Evolutionary conservation across 148 eudicot species (phyloP).

Genomic region (Silene uniflora): DNA sequence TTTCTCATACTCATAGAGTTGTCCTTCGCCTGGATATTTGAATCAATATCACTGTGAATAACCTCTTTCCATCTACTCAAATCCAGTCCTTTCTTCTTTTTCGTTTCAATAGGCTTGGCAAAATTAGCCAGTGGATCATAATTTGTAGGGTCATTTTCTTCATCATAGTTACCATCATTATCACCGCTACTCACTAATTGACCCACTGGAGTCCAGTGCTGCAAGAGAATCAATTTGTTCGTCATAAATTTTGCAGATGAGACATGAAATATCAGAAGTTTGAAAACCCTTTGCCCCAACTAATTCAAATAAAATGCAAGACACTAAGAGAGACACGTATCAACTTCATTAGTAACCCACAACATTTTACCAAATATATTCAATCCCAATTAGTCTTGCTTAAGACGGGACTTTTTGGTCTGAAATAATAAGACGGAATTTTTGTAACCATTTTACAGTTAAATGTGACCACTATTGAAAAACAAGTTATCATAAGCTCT

Average conservation of each 20-base stretch:
- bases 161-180: constrained; percentile 29
- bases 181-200: constrained; percentile 21
- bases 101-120: constrained; percentile 63
- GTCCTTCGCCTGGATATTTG: constrained; percentile 23
- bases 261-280: neutral
- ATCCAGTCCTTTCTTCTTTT: constrained; percentile 66
- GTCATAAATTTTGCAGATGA: neutral
- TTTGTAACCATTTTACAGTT: too few species aligned
- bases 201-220: constrained; percentile 72
- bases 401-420: too few species aligned
- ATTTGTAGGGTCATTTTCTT: constrained; percentile 39
- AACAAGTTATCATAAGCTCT: too few species aligned
- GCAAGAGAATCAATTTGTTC: constrained; percentile 16
- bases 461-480: too few species aligned
- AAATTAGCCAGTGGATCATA: constrained; percentile 40
- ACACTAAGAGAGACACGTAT: neutral
- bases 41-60: constrained; percentile 20
- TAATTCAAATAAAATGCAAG: neutral
- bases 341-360: neutral
- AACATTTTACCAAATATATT: neutral
- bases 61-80: constrained; percentile 60
- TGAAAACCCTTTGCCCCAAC: neutral
- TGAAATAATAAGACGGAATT: too few species aligned
- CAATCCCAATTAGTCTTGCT: too few species aligned
- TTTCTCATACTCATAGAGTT: neutral